A percentile compares a stretch with the other conserved stretches of the same genome.
Conservation (phyloP, 306 rosid genomes). For the Vigna radiata region DNA sequence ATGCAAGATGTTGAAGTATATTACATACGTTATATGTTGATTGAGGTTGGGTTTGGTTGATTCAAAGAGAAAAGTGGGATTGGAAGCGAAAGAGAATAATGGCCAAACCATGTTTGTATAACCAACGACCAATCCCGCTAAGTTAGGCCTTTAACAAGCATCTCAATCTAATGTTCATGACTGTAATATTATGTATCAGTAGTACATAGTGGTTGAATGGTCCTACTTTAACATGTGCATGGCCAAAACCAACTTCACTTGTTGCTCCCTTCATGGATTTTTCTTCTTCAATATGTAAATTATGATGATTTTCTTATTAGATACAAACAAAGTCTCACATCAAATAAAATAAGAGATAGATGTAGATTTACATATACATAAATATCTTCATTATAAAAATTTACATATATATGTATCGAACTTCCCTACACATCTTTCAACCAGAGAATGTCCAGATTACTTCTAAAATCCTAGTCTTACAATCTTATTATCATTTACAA, state of each 20-base stretch:
- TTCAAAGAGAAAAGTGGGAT: background rate
- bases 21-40: conserved; percentile 20
- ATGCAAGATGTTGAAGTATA: background rate
- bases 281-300: background rate
- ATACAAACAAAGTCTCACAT: too few relatives aligned
- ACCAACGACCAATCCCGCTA: conserved; percentile 25
- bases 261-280: conserved; percentile 24
- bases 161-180: conserved; percentile 18
- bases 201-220: conserved; percentile 28
- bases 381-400: too few relatives aligned
- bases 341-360: too few relatives aligned
- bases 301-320: conserved; percentile 16
- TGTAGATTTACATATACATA: too few relatives aligned
- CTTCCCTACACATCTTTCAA: too few relatives aligned
- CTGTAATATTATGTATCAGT: conserved; percentile 4
- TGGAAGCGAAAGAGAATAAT: conserved; percentile 12
- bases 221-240: conserved; percentile 42
- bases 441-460: too few relatives aligned
- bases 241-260: conserved; percentile 33
- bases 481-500: too few relatives aligned
- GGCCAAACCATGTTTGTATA: conserved; percentile 38
- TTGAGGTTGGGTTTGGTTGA: background rate
- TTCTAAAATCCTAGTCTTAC: too few relatives aligned
- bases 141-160: conserved; percentile 19
- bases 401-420: too few relatives aligned